These are phyloP conservation scores for Globisporangium paroecandrum DNA, from an alignment of 352 stramenopile genomes.

Conservation along the genomic window DNA sequence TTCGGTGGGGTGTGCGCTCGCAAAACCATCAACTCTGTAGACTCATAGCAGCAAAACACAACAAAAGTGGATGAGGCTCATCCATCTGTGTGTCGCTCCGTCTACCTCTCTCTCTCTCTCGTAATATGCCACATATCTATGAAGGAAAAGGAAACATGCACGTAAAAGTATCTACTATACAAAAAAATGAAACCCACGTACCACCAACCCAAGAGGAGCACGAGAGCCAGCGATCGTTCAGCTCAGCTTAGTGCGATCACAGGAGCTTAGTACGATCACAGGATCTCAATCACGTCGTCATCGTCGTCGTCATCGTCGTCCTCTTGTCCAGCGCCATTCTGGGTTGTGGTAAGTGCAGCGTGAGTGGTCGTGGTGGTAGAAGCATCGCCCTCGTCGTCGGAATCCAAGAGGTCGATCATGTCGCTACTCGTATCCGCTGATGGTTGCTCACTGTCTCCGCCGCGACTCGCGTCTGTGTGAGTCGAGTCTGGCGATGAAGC, in stretches of 20 bases:
- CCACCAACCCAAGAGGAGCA: background rate
- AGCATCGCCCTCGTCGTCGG: slow-evolving; percentile 36
- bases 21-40: background rate
- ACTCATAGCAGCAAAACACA: background rate
- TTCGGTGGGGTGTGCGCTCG: background rate
- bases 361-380: background rate
- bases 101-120: background rate
- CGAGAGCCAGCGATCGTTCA: background rate
- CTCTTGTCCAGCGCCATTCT: background rate
- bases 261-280: slow-evolving; percentile 11
- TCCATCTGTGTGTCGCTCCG: background rate
- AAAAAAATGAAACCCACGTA: background rate
- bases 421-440: slow-evolving; percentile 31
- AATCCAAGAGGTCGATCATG: slow-evolving; percentile 60
- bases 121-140: background rate
- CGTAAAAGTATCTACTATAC: background rate
- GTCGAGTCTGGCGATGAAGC: slow-evolving; percentile 15
- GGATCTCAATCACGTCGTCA: slow-evolving; percentile 24
- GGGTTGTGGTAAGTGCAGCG: background rate
- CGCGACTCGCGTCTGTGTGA: slow-evolving; percentile 23
- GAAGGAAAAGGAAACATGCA: background rate
- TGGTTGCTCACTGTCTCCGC: slow-evolving; percentile 8
- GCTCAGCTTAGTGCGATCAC: background rate
- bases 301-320: slow-evolving; percentile 15
- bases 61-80: background rate